Conservation (phyloP, 2,329 filamentous ascomycete species). For the Exophiala bonariae region DNA sequence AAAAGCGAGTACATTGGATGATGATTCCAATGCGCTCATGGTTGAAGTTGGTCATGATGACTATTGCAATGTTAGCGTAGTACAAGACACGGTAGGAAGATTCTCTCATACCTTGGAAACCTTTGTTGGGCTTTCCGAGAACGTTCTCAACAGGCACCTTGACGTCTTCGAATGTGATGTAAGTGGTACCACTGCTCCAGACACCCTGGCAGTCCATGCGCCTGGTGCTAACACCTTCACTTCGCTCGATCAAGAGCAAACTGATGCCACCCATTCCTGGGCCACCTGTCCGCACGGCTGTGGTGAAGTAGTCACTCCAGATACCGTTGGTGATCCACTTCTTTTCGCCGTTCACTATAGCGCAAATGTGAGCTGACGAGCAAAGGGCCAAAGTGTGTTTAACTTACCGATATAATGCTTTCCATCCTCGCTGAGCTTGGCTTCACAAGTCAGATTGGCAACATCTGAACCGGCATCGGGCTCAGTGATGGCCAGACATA, state of each 20-base stretch:
- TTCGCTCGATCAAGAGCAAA: conserved; percentile 87
- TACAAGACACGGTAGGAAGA: conserved; percentile 4
- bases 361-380: background rate
- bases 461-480: conserved; percentile 94
- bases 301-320: conserved; percentile 97
- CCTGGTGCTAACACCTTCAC: conserved; percentile 84
- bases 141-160: conserved; percentile 99
- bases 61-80: conserved; percentile 35
- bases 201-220: conserved; percentile 99
- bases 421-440: conserved; percentile 89
- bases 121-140: conserved; percentile 96
- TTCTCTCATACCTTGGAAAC: conserved; percentile 70
- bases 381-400: background rate
- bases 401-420: conserved; percentile 79
- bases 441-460: conserved; percentile 92
- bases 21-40: conserved; percentile 98
- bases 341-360: conserved; percentile 90
- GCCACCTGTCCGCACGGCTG: conserved; percentile 85
- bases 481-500: conserved; percentile 96
- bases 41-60: conserved; percentile 99
- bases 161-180: conserved; percentile 97
- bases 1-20: conserved; percentile 94
- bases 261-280: conserved; percentile 90
- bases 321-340: conserved; percentile 99
- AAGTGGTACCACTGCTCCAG: conserved; percentile 92